Evolutionary conservation across 2,329 filamentous ascomycete species (phyloP), one percentile per base, ranked within the genome.

Genomic region (Cladosporium sp.): DNA sequence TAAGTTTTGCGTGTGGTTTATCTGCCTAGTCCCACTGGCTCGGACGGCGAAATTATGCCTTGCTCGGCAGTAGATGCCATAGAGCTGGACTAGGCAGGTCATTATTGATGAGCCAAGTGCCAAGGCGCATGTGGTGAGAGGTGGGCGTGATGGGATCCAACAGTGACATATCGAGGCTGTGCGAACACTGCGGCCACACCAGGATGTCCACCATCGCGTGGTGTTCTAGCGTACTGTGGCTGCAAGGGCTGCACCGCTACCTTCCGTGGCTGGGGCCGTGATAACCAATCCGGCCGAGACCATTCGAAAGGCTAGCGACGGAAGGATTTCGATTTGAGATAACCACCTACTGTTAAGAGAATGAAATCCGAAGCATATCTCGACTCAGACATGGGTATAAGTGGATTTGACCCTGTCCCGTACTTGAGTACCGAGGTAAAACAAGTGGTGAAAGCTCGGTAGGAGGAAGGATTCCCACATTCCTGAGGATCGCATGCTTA

Each of bases 201-300:
- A 39, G 36, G 34, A 24, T 13, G 43, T 5, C 24, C n/a, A 38
- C 29, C 4, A 17, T 47, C 44, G 44, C 44, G 44, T 47, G 44
- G 44, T 44, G 34, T 39, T 47, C 34, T 39, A 47, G 44, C 36
- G 44, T 30, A 1, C n/a, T 39, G 44, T 47, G 32, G 42, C 24
- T 40, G 43, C 43, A 47, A 24, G 44, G 36, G 19, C 36, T n/a
- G 32, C 12, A n/a, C 32, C 32, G 32, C 32, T 15, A 36, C 32
- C 32, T 36, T 36, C 32, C 32, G 15, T 36, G 32, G 32, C n/a
- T 36, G 8, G 7, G 13, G 15, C 32, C 32, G 32, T 7, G 15
- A 17, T n/a, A n/a, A 36, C 15, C 7, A 17, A n/a, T n/a, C 32
- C 32, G 32, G 15, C 15, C 32, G 13, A 17, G 13, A 17, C 13